These are phyloP conservation scores for Ustilago loliicola DNA, from an alignment of 1,284 basidiomycete genomes.

Conservation along the genomic window DNA sequence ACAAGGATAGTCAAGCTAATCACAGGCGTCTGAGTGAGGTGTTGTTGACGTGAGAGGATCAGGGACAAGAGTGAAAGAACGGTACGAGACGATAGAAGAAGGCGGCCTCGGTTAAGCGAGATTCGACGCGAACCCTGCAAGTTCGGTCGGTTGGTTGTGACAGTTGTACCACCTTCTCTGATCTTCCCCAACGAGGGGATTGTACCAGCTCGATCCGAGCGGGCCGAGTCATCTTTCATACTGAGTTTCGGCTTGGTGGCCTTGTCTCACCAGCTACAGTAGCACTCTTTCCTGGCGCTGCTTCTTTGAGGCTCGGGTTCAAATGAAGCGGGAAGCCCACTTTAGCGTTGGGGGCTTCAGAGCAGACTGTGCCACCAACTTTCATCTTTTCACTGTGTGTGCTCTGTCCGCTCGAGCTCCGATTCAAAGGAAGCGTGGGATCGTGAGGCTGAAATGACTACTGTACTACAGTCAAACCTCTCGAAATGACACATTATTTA, in stretches of 20 bases:
- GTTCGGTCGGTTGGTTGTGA: not conserved
- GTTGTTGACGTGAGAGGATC: not conserved
- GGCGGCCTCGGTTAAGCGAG: conserved; percentile 20
- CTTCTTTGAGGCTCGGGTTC: conserved; percentile 24
- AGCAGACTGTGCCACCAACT: not conserved
- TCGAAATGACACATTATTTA: too few species aligned
- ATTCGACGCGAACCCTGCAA: conserved; percentile 14
- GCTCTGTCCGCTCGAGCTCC: conserved; percentile 16
- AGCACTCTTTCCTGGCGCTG: conserved; percentile 5
- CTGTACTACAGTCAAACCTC: too few species aligned
- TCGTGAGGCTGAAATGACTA: not conserved
- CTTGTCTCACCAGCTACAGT: conserved; percentile 1
- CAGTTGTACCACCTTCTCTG: not conserved
- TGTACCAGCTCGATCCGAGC: too few species aligned
- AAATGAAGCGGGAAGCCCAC: conserved; percentile 15
- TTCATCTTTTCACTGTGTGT: not conserved
- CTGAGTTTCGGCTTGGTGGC: too few species aligned
- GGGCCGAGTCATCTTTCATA: too few species aligned
- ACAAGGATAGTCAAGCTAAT: not conserved
- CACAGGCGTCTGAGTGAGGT: not conserved
- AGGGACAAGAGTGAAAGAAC: not conserved
- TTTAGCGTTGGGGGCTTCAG: not conserved
- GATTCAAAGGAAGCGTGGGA: conserved; percentile 11
- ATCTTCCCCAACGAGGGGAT: too few species aligned
- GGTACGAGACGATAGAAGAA: conserved; percentile 21